A percentile compares a stretch with the other conserved stretches of the same genome.
Evolutionary conservation across 345 rosid species (phyloP).

Genomic region (Dimocarpus longan): DNA sequence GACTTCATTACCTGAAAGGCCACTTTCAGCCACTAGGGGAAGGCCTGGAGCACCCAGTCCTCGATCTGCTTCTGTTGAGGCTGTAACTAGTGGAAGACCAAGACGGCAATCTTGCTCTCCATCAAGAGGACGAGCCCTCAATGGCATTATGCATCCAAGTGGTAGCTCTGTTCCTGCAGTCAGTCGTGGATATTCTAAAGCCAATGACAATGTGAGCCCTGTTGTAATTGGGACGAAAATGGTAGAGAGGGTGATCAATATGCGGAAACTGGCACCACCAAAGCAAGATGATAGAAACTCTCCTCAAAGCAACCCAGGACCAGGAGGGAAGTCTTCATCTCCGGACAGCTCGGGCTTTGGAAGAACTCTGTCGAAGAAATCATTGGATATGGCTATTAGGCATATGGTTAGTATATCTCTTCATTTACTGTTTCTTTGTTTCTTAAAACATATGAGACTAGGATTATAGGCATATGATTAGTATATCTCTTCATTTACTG

Average conservation of each 20-base stretch:
- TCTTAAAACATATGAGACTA: conserved; percentile 6
- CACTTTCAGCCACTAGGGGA: conserved; percentile 91
- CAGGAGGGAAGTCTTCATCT: conserved; percentile 84
- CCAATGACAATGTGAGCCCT: conserved; percentile 79
- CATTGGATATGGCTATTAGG: conserved; percentile 96
- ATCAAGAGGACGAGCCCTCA: conserved; percentile 76
- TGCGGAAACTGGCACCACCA: conserved; percentile 89
- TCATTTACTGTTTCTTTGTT: background rate
- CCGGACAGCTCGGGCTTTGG: conserved; percentile 95
- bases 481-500: background rate
- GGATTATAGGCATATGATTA: too few relatives aligned
- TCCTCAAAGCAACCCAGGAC: conserved; percentile 64
- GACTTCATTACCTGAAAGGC: conserved; percentile 83
- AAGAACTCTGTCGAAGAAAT: conserved; percentile 92
- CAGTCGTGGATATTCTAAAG: conserved; percentile 64
- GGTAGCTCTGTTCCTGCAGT: conserved; percentile 94
- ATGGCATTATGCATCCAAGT: conserved; percentile 61
- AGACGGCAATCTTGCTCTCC: conserved; percentile 97
- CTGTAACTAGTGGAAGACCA: conserved; percentile 64
- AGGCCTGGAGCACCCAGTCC: conserved; percentile 94
- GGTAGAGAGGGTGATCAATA: conserved; percentile 96
- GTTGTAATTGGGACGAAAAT: conserved; percentile 84
- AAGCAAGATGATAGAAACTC: conserved; percentile 78
- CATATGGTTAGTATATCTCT: conserved; percentile 72
- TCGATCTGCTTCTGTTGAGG: conserved; percentile 87